Base-by-base conservation (phyloP, 1,139 yeast genomes). In the Hyphopichia pseudoburtonii region DNA sequence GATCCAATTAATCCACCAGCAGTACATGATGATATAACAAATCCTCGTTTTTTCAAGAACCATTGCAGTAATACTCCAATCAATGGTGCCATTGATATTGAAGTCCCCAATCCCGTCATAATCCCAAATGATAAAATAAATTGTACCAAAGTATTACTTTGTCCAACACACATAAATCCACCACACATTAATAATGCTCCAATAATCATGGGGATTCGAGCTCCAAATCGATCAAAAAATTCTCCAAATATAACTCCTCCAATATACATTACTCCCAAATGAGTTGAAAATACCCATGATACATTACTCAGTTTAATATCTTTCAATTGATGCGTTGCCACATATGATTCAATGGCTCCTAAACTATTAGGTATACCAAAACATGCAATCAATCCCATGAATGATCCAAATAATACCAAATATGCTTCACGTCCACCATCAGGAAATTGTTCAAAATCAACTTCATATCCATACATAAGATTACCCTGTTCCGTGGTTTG, bases 1-100 rank as follows among this genome's bases (percentile, higher is more conserved):
- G 85, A 85, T 2, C 88, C 88, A 2, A 78, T 57, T 8, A 81
- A 71, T 1, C 85, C 85, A 2, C 87, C 87, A 17, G 74, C 63
- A 1, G 83, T 77, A 2, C 80, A 81, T 4, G 78, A 49, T 1
- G 83, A 79, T 28, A 76, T 56, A 1, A 84, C 85, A 30, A 72
- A 54, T 0, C 79, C 86, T 39, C 86, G 60, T 42, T 68, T 72
- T 33, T 54, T 64, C 47, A 69, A 63, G 48, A 80, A 83, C 79
- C 82, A 82, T 49, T 81, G 86, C 17, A 83, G 73, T 19, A 81
- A 62, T 1, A 73, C 76, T 1, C 86, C 80, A 12, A 82, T 66
- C 30, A 76, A 60, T 0, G 87, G 85, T 3, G 77, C 73, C 66
- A 79, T 75, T 11, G 80, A 67, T 35, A 82, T 49, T 5, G 85